Base-by-base conservation (phyloP, 805 yeast species). In the Candida railenensis region DNA sequence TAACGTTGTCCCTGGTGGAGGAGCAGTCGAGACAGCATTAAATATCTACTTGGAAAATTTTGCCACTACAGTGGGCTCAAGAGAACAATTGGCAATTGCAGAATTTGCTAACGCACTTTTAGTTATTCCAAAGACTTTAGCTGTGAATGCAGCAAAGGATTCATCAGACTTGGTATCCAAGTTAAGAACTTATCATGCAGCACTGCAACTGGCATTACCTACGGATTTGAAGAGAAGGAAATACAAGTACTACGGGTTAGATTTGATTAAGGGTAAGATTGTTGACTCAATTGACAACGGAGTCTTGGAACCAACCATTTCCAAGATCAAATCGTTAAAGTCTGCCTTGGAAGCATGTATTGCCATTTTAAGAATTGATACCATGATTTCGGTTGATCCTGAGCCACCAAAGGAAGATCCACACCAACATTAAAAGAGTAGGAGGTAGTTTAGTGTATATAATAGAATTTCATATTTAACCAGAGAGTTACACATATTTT, bases 271-370 rank as follows among this genome's bases (percentile, higher is more conserved):
- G 51, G 99, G 99, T 49, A 90, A 89, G 68, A 85, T 94, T 52
- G 92, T 89, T 22, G 94, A 94, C 67, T 95, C 87, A 66, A 74
- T 84, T 41, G 71, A 76, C 44, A 77, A 82, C 50, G 99, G 99
- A 52, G 97, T 94, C 22, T 77, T 94, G 55, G 99, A 94, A 69
- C 99, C 99, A 45, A 87, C 97, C 15, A 77, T 94, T 62, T 85
- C 95, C 59, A 94, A 94, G 73, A 78, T 94, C 62, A 91, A 90
- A 68, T 85, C 96, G 9, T 80, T 95, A 65, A 91, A 95, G 69
- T 85, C 95, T 49, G 98, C 99, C 4, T 80, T 94, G 55, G 99
- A 94, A 74, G 99, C 99, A 2, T 94, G 99, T 71, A 84, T 95
- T 67, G 96, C 98, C 32, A 94, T 94, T 53, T 77, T 95, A 59